A percentile compares a stretch with the other conserved stretches of the same genome.
Conservation (phyloP, 371 early-diverging fungal species). For the Mortierella sp. region DNA sequence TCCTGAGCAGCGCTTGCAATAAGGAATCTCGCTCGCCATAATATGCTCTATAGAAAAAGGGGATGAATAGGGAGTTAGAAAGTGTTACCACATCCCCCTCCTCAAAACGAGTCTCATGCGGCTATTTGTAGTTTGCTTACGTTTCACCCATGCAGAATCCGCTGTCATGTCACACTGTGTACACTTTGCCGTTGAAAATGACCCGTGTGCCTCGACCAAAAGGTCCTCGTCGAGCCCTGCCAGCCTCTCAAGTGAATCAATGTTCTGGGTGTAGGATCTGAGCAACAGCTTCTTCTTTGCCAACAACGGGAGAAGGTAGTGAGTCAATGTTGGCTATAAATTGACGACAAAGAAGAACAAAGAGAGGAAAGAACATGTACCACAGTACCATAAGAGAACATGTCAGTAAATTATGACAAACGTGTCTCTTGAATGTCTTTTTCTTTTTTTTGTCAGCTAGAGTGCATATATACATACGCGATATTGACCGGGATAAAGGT, state of each 20-base stretch:
- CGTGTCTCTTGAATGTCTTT: not conserved
- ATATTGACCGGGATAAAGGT: slow-evolving; percentile 90
- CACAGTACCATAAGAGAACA: slow-evolving; percentile 1
- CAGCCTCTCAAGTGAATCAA: slow-evolving; percentile 93
- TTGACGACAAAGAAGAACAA: not conserved
- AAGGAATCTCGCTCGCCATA: slow-evolving; percentile 74
- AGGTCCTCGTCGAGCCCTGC: slow-evolving; percentile 82
- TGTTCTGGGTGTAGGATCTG: slow-evolving; percentile 96
- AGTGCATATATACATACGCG: slow-evolving; percentile 25
- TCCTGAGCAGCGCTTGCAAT: slow-evolving; percentile 79
- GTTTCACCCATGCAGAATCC: slow-evolving; percentile 48
- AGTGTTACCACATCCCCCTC: not conserved
- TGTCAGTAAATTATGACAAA: not conserved
- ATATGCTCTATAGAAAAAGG: slow-evolving; percentile 49
- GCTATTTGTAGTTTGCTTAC: slow-evolving; percentile 15
- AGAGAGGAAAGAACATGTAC: not conserved
- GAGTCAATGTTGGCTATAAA: slow-evolving; percentile 85
- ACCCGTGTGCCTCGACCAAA: slow-evolving; percentile 96
- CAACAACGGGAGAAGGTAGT: slow-evolving; percentile 89
- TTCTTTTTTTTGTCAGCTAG: not conserved
- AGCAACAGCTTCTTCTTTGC: slow-evolving; percentile 83
- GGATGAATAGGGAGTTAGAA: not conserved
- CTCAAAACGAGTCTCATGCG: not conserved
- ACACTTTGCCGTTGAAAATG: slow-evolving; percentile 90
- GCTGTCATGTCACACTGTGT: slow-evolving; percentile 64